Base-by-base conservation (phyloP, 2,329 filamentous ascomycete genomes). In the Ceratocystis lukuohia region DNA sequence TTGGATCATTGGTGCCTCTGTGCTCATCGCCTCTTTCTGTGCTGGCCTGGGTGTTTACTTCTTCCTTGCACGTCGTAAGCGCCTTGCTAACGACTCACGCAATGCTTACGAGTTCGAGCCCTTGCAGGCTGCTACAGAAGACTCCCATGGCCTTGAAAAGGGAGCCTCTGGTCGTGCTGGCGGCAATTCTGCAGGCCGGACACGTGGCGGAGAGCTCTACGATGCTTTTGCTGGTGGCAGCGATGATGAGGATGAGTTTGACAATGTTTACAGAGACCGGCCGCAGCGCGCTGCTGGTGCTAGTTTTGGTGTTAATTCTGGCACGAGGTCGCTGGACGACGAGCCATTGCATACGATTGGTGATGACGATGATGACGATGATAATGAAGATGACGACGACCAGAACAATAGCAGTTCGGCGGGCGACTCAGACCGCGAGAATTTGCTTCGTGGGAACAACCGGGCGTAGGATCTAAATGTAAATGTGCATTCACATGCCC, bases 21-120 rank as follows among this genome's bases (percentile, higher is more conserved):
- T 81, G n/a, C 83, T 96, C 22, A 99, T 99, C 69, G 78, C 88
- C 12, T 78, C 88, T 62, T 99, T 99, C 79, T 92, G 92, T 75
- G 76, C 79, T 66, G 89, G 87, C 2, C 82, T 99, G 0, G 89
- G 85, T n/a, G 79, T 86, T 56, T 96, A 93, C 78, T 83, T 96
- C 71, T 90, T 84, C 75, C 78, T 93, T 67, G 88, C 91, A 56
- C 86, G 91, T 33, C 86, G 89, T 67, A 88, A 87, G 73, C 85
- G 88, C 50, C 81, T 90, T 30, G 85, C 85, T 70, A 91, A 89
- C 75, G 85, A 84, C 74, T 82, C 86, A 2, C 84, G 89, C 62
- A 89, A 93, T 72, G 87, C 88, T 73, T 97, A 96, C 75, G 93
- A 96, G 71, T 99, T 99, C 71, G 92, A 96, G 76, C 87, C 96